Conservation (phyloP, 495 filamentous ascomycete species). For the Aspergillus steynii region DNA sequence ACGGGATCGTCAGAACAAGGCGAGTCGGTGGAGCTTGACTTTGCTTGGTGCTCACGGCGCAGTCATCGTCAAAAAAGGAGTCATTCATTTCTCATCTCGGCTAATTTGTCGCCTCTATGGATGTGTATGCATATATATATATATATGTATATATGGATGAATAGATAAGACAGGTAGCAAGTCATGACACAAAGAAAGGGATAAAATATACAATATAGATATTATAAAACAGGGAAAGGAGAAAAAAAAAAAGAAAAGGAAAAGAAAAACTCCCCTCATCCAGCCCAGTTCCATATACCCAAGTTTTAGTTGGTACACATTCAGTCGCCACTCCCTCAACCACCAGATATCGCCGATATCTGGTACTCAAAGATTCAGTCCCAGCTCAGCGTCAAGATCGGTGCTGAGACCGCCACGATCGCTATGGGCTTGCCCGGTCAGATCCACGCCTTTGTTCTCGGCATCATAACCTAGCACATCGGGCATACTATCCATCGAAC, state of each 20-base stretch:
- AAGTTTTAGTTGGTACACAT: background rate
- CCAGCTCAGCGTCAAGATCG: conserved; percentile 36
- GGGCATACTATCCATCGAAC: conserved; percentile 23
- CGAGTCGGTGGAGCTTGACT: no score
- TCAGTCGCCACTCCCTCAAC: background rate
- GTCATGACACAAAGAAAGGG: background rate
- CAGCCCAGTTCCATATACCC: background rate
- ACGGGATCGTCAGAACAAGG: no score
- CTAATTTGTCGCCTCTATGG: background rate
- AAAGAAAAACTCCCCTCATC: background rate
- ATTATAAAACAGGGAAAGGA: background rate
- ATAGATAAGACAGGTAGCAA: background rate
- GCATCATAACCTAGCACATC: conserved; percentile 34
- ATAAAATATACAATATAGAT: no score
- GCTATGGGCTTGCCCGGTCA: conserved; percentile 21
- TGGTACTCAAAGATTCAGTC: conserved; percentile 26
- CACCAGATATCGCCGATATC: conserved; percentile 7
- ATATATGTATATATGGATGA: background rate
- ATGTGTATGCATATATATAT: background rate
- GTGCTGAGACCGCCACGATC: conserved; percentile 13
- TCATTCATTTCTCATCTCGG: conserved; percentile 13
- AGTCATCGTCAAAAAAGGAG: background rate
- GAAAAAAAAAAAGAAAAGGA: background rate
- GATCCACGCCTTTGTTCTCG: conserved; percentile 31
- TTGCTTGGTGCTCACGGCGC: no score